These are phyloP conservation scores for Cryptomeria japonica DNA, from an alignment of 75 land plant genomes.

Conservation along the genomic window DNA sequence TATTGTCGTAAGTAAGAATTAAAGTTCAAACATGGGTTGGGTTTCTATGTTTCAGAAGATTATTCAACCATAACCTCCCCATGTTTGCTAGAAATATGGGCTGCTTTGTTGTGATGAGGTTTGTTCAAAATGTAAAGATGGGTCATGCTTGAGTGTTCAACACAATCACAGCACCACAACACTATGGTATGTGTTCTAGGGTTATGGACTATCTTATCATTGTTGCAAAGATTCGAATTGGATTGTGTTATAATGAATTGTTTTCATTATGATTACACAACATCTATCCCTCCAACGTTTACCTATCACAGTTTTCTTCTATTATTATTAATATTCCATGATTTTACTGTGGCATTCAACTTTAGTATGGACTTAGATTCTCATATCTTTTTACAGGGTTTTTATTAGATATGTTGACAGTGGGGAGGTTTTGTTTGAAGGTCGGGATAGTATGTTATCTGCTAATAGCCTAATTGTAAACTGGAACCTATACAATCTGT, in stretches of 20 bases:
- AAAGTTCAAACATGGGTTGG: too few relatives aligned
- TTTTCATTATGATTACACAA: background rate
- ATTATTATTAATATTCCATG: too few relatives aligned
- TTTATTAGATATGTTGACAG: too few relatives aligned
- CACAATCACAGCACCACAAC: background rate
- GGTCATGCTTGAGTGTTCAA: background rate
- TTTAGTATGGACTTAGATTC: too few relatives aligned
- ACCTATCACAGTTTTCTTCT: background rate
- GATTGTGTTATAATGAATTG: background rate
- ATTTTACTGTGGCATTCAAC: too few relatives aligned
- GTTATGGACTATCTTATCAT: background rate
- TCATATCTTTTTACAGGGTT: too few relatives aligned
- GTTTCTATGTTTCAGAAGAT: background rate
- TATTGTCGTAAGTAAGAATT: too few relatives aligned
- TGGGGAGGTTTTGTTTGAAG: too few relatives aligned
- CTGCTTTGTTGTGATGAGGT: background rate
- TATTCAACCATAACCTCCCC: background rate
- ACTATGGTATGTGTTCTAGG: background rate
- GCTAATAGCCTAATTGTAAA: too few relatives aligned
- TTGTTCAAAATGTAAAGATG: background rate
- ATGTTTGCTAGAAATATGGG: background rate
- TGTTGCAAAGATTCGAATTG: background rate
- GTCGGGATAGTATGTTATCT: too few relatives aligned
- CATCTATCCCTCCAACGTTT: background rate
- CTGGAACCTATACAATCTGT: too few relatives aligned